These are phyloP conservation scores for Mucor racemosus DNA, from an alignment of 371 early-diverging fungal genomes.

Conservation along the genomic window DNA sequence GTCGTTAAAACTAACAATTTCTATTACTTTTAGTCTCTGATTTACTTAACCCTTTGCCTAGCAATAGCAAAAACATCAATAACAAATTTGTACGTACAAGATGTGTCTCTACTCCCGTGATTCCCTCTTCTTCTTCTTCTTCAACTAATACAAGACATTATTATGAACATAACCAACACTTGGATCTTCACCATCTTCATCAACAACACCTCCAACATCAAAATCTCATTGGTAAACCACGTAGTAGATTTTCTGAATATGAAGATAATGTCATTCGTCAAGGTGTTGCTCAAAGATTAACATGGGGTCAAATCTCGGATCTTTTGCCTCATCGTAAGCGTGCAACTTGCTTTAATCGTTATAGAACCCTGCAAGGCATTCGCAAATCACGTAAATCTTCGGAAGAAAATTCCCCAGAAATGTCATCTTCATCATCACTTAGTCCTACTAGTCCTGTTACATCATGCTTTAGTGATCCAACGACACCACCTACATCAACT, in stretches of 20 bases:
- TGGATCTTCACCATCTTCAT: conserved; percentile 8
- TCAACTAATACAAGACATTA: not conserved
- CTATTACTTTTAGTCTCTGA: conserved; percentile 20
- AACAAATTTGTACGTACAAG: conserved; percentile 13
- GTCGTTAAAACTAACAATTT: not conserved
- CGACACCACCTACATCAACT: conserved; percentile 9
- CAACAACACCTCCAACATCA: not conserved
- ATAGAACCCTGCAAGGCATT: conserved; percentile 49
- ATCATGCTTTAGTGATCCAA: conserved; percentile 12
- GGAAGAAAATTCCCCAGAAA: conserved; percentile 8
- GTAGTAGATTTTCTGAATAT: conserved; percentile 49
- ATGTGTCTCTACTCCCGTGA: conserved; percentile 25
- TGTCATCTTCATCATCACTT: conserved; percentile 7
- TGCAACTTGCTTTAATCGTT: conserved; percentile 56
- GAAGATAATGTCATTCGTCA: conserved; percentile 53
- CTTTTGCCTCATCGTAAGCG: conserved; percentile 51
- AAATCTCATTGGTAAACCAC: conserved; percentile 37
- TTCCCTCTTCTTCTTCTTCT: not conserved
- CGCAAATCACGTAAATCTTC: conserved; percentile 48
- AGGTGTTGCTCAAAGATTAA: conserved; percentile 50
- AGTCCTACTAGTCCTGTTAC: conserved; percentile 13
- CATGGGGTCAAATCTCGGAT: conserved; percentile 54
- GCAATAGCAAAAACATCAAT: not conserved
- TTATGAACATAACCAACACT: not conserved
- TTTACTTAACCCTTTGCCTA: conserved; percentile 25